These are phyloP conservation scores for Alnus glutinosa DNA, from an alignment of 306 rosid genomes.

Conservation along the genomic window DNA sequence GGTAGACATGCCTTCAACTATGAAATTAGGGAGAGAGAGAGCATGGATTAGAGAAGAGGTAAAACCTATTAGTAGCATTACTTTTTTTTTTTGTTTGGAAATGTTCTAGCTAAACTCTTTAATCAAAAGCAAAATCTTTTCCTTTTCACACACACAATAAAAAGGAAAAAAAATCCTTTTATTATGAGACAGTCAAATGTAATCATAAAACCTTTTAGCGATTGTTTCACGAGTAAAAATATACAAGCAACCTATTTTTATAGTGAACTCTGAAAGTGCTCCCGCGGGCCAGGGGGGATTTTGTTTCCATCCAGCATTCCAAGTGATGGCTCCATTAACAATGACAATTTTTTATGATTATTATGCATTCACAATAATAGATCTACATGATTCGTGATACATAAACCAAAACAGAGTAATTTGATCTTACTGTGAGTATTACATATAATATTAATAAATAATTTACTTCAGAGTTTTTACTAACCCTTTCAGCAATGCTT, in stretches of 20 bases:
- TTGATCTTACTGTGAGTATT: neutral
- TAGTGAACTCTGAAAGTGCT: no score
- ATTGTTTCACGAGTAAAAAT: neutral
- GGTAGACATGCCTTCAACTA: neutral
- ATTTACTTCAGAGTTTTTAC: slow-evolving; percentile 17
- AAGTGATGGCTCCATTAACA: neutral
- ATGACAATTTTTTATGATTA: neutral
- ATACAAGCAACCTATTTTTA: neutral
- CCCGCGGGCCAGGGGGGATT: no score
- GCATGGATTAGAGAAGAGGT: neutral
- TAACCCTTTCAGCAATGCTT: slow-evolving; percentile 95
- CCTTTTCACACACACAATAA: neutral
- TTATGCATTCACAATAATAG: neutral
- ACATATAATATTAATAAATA: neutral
- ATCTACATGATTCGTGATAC: neutral
- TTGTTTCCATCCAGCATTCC: no score
- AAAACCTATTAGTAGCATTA: neutral
- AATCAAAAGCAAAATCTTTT: neutral
- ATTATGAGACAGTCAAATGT: neutral
- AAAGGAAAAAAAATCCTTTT: no score
- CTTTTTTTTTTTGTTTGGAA: neutral
- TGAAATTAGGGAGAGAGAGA: neutral
- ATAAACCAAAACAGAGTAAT: neutral
- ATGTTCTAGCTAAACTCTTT: neutral
- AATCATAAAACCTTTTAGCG: neutral